Evolutionary conservation across 2,329 filamentous ascomycete species (phyloP), one percentile per base, ranked within the genome.

Genomic region (Colletotrichum sp.): DNA sequence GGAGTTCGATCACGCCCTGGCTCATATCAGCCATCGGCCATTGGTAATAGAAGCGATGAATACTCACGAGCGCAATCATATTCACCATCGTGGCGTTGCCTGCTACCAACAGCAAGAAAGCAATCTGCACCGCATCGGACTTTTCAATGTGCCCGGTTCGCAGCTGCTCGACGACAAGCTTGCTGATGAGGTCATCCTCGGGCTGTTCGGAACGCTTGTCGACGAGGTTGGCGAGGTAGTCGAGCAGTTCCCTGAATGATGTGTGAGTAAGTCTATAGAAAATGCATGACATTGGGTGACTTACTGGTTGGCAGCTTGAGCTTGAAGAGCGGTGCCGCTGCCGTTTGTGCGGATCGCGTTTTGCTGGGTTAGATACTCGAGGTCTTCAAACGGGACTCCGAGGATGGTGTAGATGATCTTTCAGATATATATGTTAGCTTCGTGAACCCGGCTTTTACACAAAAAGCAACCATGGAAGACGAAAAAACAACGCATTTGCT

Each of bases 81-180:
- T 86, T 89, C 6, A 89, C 85, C 85, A 89, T 87, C 1, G 88
- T 89, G 0, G 88, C 88, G 48, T 90, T 90, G 3, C 88, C 88
- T 0, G 88, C 88, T 2, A 89, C 87, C 2, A 90, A 84, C 7
- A 89, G 81, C 9, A 90, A 80, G 43, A 90, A 89, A 0, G 88
- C 86, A 63, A 89, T 87, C 72, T 88, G 86, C 1, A 89, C 82
- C 2, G 84, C 84, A 52, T 88, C 86, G 1, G 83, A 80, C 76
- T 84, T 86, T 3, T 82, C 80, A 16, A 87, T 83, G 36, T 84
- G 81, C 0, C 86, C 26, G 26, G 26, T 26, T 26, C 26, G 26
- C 26, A 87, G 80, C 59, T 88, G 86, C 52, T 88, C 84, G 2
- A 82, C 82, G 26, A 84, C 84, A 34, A 88, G 82, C 30, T 85